Conservation (phyloP, 2,329 filamentous ascomycete species). For the Cyphellophora europaea region DNA sequence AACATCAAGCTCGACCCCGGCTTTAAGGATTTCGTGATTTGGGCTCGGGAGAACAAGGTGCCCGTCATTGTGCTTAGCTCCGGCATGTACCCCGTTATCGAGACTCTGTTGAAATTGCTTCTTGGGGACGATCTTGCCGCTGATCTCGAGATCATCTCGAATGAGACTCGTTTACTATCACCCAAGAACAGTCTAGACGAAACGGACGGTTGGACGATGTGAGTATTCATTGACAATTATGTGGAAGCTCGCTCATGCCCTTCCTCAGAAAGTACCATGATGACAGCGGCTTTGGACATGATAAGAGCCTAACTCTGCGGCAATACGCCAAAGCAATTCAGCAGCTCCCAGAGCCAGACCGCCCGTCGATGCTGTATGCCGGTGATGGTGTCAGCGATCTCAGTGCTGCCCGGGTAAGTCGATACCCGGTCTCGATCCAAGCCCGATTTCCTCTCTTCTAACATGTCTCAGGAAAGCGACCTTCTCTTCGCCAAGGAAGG, state of each 20-base stretch:
- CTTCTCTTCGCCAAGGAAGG: conserved; percentile 89
- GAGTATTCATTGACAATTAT: too few species aligned
- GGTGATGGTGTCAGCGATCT: conserved; percentile 91
- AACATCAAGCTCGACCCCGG: conserved; percentile 84
- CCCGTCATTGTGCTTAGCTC: conserved; percentile 87
- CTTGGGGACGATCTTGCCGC: conserved; percentile 63
- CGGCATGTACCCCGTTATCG: conserved; percentile 89
- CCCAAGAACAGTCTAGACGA: conserved; percentile 68
- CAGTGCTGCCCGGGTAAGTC: conserved; percentile 75
- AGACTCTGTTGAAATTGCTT: conserved; percentile 67
- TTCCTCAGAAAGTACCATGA: conserved; percentile 60
- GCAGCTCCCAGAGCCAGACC: conserved; percentile 53
- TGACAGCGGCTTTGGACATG: conserved; percentile 75
- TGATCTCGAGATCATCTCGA: conserved; percentile 84
- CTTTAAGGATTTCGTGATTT: conserved; percentile 81
- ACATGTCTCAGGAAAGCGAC: too few species aligned
- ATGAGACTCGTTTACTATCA: conserved; percentile 58
- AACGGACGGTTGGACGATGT: conserved; percentile 74
- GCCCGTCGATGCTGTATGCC: conserved; percentile 85
- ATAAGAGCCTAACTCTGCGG: conserved; percentile 86
- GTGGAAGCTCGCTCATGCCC: too few species aligned
- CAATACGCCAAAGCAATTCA: conserved; percentile 57
- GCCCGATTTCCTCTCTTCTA: too few species aligned
- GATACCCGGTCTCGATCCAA: too few species aligned
- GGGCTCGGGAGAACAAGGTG: conserved; percentile 71